A percentile compares a stretch with the other conserved stretches of the same genome.
Evolutionary conservation across 108 stramenopile species (phyloP).

Genomic region (Cyclotella sp.): DNA sequence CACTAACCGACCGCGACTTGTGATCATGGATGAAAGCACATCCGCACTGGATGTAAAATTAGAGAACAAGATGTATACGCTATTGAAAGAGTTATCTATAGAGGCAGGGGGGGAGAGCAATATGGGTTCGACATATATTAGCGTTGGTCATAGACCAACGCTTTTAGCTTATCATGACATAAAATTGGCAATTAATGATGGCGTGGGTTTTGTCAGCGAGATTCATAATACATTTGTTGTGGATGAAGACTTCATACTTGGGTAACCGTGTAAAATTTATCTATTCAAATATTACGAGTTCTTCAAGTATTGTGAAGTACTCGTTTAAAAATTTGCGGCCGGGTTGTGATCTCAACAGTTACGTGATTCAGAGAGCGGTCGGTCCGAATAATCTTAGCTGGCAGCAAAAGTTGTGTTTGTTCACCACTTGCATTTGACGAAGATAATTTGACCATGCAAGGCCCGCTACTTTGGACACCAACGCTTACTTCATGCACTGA

Average conservation of each 20-base stretch:
- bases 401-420: no score
- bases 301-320: no score
- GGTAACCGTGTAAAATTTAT: neutral
- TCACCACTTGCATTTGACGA: no score
- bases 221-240: constrained; percentile 25
- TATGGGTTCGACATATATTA: constrained; percentile 58
- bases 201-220: constrained; percentile 28
- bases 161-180: constrained; percentile 69
- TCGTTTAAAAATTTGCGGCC: no score
- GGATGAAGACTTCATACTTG: constrained; percentile 40
- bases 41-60: constrained; percentile 71
- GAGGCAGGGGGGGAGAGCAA: neutral
- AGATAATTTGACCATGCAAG: no score
- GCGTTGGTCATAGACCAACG: constrained; percentile 87
- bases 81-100: constrained; percentile 43
- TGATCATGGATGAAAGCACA: constrained; percentile 82
- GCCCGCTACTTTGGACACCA: no score
- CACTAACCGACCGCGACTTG: constrained; percentile 66
- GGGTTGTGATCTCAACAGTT: no score
- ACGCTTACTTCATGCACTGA: no score
- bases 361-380: no score
- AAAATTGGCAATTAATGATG: constrained; percentile 54
- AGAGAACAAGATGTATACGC: constrained; percentile 70
- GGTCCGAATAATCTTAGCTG: no score
- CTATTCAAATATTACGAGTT: neutral